These are phyloP conservation scores for Davidsoniella australis DNA, from an alignment of 2,329 filamentous ascomycete species.

Conservation along the genomic window DNA sequence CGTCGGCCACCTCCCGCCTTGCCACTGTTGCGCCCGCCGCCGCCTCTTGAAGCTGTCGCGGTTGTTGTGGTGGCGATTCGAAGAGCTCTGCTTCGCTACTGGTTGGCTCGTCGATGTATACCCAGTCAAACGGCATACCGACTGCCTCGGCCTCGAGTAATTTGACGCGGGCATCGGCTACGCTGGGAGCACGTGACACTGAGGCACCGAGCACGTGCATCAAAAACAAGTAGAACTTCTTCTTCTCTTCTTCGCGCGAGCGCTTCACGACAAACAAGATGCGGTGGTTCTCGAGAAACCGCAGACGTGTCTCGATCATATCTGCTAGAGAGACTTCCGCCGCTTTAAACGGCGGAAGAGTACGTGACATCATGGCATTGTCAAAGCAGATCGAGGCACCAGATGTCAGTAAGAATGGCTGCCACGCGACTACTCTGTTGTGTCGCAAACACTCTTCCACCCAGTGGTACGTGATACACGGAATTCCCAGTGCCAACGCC, in stretches of 20 bases:
- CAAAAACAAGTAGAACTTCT: constrained; percentile 62
- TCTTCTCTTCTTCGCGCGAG: constrained; percentile 38
- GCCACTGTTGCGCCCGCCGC: constrained; percentile 12
- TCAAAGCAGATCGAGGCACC: constrained; percentile 64
- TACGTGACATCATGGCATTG: constrained; percentile 60
- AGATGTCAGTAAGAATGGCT: constrained; percentile 67
- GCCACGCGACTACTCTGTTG: constrained; percentile 51
- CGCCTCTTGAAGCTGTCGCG: constrained; percentile 10
- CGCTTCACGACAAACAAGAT: constrained; percentile 58
- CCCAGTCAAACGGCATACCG: constrained; percentile 46
- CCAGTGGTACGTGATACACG: constrained; percentile 74
- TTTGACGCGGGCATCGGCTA: constrained; percentile 45
- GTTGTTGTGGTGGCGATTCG: constrained; percentile 14
- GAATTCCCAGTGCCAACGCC: constrained; percentile 74
- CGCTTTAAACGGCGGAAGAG: constrained; percentile 44
- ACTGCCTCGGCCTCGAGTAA: constrained; percentile 24
- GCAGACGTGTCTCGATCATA: constrained; percentile 41
- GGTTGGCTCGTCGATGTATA: constrained; percentile 57
- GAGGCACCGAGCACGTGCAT: constrained; percentile 61
- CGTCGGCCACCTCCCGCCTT: constrained; percentile 15
- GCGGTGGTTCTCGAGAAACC: constrained; percentile 44
- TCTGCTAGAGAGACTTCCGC: constrained; percentile 35
- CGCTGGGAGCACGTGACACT: constrained; percentile 46
- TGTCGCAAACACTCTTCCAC: constrained; percentile 52
- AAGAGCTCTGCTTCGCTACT: constrained; percentile 36